A percentile compares a stretch with the other conserved stretches of the same genome.
Evolutionary conservation across 768 basidiomycete species (phyloP).

Genomic region (Auricularia cornea): DNA sequence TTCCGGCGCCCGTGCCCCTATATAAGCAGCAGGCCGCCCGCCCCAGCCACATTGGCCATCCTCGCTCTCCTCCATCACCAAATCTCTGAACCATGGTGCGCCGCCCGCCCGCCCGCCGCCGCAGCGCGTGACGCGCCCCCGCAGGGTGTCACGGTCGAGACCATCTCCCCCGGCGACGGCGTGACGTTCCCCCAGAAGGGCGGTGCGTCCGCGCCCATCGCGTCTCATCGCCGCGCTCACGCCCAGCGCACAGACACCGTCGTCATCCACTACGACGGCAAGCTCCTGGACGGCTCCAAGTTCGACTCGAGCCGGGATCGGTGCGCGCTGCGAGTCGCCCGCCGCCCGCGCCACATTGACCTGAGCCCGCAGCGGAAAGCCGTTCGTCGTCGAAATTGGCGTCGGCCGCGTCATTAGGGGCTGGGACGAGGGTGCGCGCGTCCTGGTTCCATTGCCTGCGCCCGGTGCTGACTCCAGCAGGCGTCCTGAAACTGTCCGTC

Average conservation of each 20-base stretch:
- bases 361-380: constrained; percentile 13
- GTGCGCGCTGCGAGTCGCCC: constrained; percentile 31
- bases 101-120: neutral
- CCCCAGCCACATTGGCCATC: neutral
- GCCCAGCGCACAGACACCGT: constrained; percentile 50
- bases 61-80: neutral
- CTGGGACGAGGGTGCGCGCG: constrained; percentile 74
- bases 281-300: constrained; percentile 46
- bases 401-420: constrained; percentile 78
- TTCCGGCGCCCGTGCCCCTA: neutral
- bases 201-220: constrained; percentile 39
- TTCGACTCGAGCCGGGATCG: constrained; percentile 77
- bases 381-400: constrained; percentile 69
- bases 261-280: constrained; percentile 73
- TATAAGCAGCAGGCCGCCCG: neutral
- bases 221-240: constrained; percentile 6
- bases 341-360: neutral
- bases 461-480: constrained; percentile 31
- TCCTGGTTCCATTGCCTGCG: neutral
- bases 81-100: neutral
- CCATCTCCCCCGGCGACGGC: constrained; percentile 53
- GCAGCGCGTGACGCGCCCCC: neutral
- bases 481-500: constrained; percentile 66
- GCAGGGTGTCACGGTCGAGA: constrained; percentile 66
- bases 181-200: constrained; percentile 56